phyloP scores from a whole-genome alignment of 1,284 basidiomycete species.

The Ustilago curta region DNA sequence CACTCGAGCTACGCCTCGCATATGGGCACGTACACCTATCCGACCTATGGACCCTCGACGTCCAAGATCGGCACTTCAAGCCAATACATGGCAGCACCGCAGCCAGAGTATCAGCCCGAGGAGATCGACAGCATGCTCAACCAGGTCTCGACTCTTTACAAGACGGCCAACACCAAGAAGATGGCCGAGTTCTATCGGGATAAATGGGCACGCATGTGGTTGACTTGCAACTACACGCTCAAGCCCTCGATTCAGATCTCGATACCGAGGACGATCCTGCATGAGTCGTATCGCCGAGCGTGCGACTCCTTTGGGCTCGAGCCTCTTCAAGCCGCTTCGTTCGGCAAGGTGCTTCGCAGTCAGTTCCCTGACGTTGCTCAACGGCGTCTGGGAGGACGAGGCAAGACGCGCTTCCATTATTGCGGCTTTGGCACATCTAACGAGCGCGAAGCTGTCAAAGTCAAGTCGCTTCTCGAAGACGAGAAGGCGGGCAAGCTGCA shows the following conservation, averaged over 20 bases:
- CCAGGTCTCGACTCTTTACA: slow-evolving; percentile 48
- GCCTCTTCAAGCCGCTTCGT: slow-evolving; percentile 51
- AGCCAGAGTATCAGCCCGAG: slow-evolving; percentile 35
- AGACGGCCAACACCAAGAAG: slow-evolving; percentile 54
- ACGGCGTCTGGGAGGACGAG: slow-evolving; percentile 45
- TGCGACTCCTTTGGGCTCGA: slow-evolving; percentile 49
- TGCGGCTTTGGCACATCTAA: slow-evolving; percentile 54
- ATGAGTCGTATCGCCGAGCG: slow-evolving; percentile 52
- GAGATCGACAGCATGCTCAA: slow-evolving; percentile 50
- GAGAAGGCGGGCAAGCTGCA: slow-evolving; percentile 51
- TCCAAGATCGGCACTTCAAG: slow-evolving; percentile 25
- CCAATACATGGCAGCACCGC: slow-evolving; percentile 21
- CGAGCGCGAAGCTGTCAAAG: slow-evolving; percentile 50
- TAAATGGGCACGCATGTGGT: slow-evolving; percentile 56
- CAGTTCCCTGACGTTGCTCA: slow-evolving; percentile 52
- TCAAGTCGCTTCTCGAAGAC: slow-evolving; percentile 53
- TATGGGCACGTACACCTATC: slow-evolving; percentile 24
- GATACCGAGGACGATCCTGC: slow-evolving; percentile 51
- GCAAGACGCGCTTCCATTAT: slow-evolving; percentile 57
- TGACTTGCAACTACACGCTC: slow-evolving; percentile 53
- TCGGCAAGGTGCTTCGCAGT: slow-evolving; percentile 53
- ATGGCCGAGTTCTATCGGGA: slow-evolving; percentile 56
- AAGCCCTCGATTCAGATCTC: slow-evolving; percentile 57
- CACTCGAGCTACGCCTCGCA: slow-evolving; percentile 23
- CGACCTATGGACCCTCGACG: slow-evolving; percentile 20